Evolutionary conservation across 352 stramenopile species (phyloP).

Genomic region (Globisporangium yorkense): DNA sequence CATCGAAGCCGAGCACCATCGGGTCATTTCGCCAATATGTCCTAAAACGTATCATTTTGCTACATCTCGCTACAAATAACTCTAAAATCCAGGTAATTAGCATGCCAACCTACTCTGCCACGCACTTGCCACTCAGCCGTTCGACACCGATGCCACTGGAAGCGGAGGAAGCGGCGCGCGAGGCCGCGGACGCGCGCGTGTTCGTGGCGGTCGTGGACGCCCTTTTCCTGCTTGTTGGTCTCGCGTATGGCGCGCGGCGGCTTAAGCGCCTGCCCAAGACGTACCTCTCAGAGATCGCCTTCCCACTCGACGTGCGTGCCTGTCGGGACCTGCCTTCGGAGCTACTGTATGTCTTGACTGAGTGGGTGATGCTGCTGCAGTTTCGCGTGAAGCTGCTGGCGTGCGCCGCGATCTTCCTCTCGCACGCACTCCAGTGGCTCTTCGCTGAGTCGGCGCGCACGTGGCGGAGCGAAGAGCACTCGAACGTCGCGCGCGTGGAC

Average conservation of each 20-base stretch:
- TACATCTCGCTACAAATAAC: not conserved
- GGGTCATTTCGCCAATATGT: no score
- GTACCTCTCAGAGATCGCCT: slow-evolving; percentile 73
- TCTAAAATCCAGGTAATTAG: not conserved
- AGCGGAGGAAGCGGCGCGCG: slow-evolving; percentile 1
- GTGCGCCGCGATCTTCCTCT: slow-evolving; percentile 35
- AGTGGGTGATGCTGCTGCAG: slow-evolving; percentile 12
- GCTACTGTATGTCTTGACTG: no score
- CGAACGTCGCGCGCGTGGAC: slow-evolving; percentile 18
- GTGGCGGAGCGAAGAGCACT: slow-evolving; percentile 13
- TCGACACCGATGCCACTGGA: not conserved
- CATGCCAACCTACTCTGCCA: not conserved
- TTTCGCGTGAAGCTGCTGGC: slow-evolving; percentile 61
- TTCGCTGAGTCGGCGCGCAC: slow-evolving; percentile 30
- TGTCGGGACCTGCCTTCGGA: not conserved
- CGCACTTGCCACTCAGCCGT: not conserved
- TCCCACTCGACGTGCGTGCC: slow-evolving; percentile 52
- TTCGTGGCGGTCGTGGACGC: slow-evolving; percentile 18
- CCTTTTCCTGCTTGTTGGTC: slow-evolving; percentile 46
- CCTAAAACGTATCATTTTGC: no score
- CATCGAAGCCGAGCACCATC: no score
- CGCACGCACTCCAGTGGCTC: slow-evolving; percentile 46
- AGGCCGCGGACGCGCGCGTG: slow-evolving; percentile 9
- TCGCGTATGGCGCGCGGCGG: slow-evolving; percentile 44
- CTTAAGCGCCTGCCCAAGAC: slow-evolving; percentile 57